Percentiles rank a stretch among this genome's conserved stretches.
Evolutionary conservation across 2,329 filamentous ascomycete species (phyloP).

Genomic region (Penicillium sp.): DNA sequence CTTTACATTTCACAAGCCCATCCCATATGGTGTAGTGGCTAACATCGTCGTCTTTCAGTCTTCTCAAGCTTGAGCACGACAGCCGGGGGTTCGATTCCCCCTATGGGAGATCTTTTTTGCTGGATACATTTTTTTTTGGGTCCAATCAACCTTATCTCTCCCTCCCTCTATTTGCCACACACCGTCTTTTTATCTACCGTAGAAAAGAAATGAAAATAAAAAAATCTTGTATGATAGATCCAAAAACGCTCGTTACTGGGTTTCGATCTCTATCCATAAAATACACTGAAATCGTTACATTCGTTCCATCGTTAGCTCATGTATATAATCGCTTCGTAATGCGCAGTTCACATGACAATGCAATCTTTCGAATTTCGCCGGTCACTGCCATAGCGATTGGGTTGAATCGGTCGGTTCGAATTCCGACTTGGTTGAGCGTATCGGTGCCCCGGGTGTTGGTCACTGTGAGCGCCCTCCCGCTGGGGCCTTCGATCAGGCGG

Average conservation of each 20-base stretch:
- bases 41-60: slow-evolving; percentile 1
- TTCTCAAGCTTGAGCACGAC: too few relatives aligned
- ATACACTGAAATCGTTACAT: background rate
- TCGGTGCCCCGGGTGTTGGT: slow-evolving; percentile 19
- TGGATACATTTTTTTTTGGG: too few relatives aligned
- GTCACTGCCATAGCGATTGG: slow-evolving; percentile 9
- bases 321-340: background rate
- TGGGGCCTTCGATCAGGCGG: slow-evolving; percentile 43
- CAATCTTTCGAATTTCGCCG: slow-evolving; percentile 36
- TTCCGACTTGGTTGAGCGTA: slow-evolving; percentile 8
- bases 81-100: slow-evolving; percentile 2
- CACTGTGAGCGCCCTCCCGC: slow-evolving; percentile 13
- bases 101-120: slow-evolving; percentile 1
- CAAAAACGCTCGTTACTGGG: too few relatives aligned
- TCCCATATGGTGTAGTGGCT: slow-evolving; percentile 1
- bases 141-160: too few relatives aligned
- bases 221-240: too few relatives aligned
- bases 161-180: too few relatives aligned
- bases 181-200: too few relatives aligned
- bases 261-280: too few relatives aligned
- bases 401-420: slow-evolving; percentile 1
- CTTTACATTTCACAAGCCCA: too few relatives aligned
- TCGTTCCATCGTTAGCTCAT: slow-evolving; percentile 9
- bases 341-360: slow-evolving; percentile 36
- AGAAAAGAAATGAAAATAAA: too few relatives aligned